These are phyloP conservation scores for Trichophyton simii DNA, from an alignment of 2,329 filamentous ascomycete species.

Conservation along the genomic window DNA sequence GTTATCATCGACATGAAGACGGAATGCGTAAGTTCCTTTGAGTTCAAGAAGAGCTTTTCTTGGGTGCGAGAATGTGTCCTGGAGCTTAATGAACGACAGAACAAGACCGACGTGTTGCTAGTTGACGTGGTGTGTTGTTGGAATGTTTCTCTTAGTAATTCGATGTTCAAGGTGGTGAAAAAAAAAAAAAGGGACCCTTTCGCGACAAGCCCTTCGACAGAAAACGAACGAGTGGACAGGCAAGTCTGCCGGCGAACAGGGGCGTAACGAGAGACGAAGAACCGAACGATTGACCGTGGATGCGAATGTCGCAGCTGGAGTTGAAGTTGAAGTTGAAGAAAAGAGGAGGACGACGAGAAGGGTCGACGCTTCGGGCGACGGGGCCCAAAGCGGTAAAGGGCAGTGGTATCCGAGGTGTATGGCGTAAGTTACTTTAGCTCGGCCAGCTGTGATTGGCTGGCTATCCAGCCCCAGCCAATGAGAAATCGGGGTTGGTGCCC, in stretches of 20 bases:
- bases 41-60: background rate
- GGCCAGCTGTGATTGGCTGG: background rate
- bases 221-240: slow-evolving; percentile 1
- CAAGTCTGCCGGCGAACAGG: background rate
- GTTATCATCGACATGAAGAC: background rate
- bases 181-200: background rate
- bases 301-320: background rate
- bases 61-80: background rate
- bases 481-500: background rate
- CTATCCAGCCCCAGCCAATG: background rate
- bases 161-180: background rate
- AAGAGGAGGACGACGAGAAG: background rate
- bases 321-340: background rate
- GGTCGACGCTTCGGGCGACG: background rate
- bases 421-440: background rate
- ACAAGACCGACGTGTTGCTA: background rate
- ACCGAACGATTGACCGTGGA: background rate
- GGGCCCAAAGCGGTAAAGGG: background rate
- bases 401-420: background rate
- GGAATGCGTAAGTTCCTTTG: background rate
- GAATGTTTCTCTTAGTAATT: background rate
- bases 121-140: background rate
- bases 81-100: background rate
- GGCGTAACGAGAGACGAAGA: slow-evolving; percentile 1
- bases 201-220: background rate